Conservation (phyloP, 169 alveolate species). For the Babesia caballi region DNA sequence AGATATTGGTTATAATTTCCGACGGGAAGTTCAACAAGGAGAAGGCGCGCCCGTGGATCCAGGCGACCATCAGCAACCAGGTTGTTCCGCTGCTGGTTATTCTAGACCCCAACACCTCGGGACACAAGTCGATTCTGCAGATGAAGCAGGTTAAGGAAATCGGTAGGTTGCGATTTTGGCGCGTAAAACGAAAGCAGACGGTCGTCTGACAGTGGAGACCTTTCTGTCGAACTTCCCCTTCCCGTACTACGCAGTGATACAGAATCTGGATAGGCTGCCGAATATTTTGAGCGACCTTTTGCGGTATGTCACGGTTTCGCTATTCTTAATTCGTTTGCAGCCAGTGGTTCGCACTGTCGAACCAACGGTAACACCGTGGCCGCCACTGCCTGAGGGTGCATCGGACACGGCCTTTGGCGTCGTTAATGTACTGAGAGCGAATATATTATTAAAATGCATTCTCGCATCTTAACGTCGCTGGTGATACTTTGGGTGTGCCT, state of each 20-base stretch:
- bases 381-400: slow-evolving; percentile 27
- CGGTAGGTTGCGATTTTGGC: slow-evolving; percentile 76
- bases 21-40: slow-evolving; percentile 97
- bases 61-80: slow-evolving; percentile 82
- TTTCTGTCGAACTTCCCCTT: slow-evolving; percentile 95
- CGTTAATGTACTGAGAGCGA: background rate
- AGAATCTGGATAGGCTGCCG: slow-evolving; percentile 81
- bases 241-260: slow-evolving; percentile 91
- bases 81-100: slow-evolving; percentile 87
- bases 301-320: slow-evolving; percentile 72
- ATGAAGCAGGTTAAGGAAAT: slow-evolving; percentile 65
- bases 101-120: slow-evolving; percentile 78
- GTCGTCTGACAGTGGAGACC: slow-evolving; percentile 84
- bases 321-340: background rate
- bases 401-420: background rate
- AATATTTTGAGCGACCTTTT: slow-evolving; percentile 79
- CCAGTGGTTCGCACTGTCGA: slow-evolving; percentile 61
- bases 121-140: slow-evolving; percentile 54
- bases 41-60: slow-evolving; percentile 84
- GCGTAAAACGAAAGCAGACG: slow-evolving; percentile 80
- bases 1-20: slow-evolving; percentile 82
- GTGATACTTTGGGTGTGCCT: background rate
- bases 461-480: background rate
- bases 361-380: background rate
- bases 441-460: background rate